A percentile compares a stretch with the other conserved stretches of the same genome.
Conservation (phyloP, 352 stramenopile genomes). For the Thalassiosira livingstoniorum region DNA sequence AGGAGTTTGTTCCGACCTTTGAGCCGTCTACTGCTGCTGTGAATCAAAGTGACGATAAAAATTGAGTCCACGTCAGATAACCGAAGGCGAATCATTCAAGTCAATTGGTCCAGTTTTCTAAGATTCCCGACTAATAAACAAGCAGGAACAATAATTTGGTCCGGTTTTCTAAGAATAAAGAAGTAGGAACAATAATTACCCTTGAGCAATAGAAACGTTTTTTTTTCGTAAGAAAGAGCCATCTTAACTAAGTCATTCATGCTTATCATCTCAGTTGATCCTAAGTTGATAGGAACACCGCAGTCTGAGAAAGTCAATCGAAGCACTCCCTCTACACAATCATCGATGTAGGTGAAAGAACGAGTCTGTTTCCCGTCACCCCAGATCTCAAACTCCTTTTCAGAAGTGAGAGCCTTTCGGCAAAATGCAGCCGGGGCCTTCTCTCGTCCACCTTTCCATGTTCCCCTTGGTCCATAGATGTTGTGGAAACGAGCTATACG, state of each 20-base stretch:
- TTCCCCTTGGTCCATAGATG: slow-evolving; percentile 90
- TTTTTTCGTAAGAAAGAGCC: slow-evolving; percentile 83
- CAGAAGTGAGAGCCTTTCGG: slow-evolving; percentile 89
- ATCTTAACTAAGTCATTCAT: slow-evolving; percentile 90
- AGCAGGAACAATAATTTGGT: too few relatives aligned
- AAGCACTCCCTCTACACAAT: slow-evolving; percentile 91
- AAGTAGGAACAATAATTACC: too few relatives aligned
- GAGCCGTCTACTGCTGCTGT: too few relatives aligned
- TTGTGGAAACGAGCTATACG: slow-evolving; percentile 91
- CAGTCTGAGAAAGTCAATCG: slow-evolving; percentile 89
- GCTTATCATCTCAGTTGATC: slow-evolving; percentile 89
- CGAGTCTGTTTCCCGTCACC: slow-evolving; percentile 90
- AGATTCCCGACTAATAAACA: too few relatives aligned
- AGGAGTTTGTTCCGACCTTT: slow-evolving; percentile 33
- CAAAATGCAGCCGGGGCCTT: slow-evolving; percentile 91
- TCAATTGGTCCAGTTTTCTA: too few relatives aligned
- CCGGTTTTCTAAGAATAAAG: too few relatives aligned
- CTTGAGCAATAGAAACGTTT: too few relatives aligned
- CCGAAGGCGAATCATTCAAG: too few relatives aligned
- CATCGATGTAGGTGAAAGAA: slow-evolving; percentile 91
- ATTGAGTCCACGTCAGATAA: too few relatives aligned
- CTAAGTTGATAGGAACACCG: slow-evolving; percentile 88
- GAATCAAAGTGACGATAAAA: too few relatives aligned
- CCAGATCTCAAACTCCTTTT: slow-evolving; percentile 88
- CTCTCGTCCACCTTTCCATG: slow-evolving; percentile 90